A percentile compares a stretch with the other conserved stretches of the same genome.
These are phyloP conservation scores for Calonectria multiphialidica DNA, from an alignment of 2,329 filamentous ascomycete genomes.

Conservation along the genomic window DNA sequence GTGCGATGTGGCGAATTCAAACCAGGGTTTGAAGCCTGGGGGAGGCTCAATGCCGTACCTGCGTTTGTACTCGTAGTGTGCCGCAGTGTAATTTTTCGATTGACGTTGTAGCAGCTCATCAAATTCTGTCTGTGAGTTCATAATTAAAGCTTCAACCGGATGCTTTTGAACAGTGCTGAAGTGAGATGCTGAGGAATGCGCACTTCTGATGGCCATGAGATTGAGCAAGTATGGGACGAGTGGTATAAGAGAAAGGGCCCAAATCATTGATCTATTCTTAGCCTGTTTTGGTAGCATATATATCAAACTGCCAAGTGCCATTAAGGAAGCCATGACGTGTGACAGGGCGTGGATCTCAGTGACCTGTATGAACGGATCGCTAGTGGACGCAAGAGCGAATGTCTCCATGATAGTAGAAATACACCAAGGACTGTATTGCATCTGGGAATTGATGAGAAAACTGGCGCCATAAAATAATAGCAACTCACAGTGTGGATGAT, in stretches of 20 bases:
- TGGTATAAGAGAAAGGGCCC: constrained; percentile 46
- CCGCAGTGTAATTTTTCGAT: constrained; percentile 51
- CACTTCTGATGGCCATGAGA: constrained; percentile 35
- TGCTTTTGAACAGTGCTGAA: constrained; percentile 40
- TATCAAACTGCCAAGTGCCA: constrained; percentile 48
- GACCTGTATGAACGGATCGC: constrained; percentile 42
- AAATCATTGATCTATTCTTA: constrained; percentile 43
- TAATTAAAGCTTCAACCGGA: constrained; percentile 50
- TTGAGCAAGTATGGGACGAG: constrained; percentile 48
- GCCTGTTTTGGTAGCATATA: constrained; percentile 46
- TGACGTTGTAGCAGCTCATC: constrained; percentile 48
- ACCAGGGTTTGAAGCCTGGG: constrained; percentile 61
- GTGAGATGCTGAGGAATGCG: constrained; percentile 30
- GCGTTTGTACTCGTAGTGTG: constrained; percentile 55
- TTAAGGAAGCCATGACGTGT: constrained; percentile 42
- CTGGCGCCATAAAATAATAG: too few relatives aligned
- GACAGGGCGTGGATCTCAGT: constrained; percentile 43
- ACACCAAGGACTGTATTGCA: constrained; percentile 41
- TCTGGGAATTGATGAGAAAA: not conserved
- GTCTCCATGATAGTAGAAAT: constrained; percentile 44
- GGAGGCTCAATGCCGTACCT: constrained; percentile 59
- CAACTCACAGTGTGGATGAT: constrained; percentile 46
- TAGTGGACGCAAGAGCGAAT: constrained; percentile 48
- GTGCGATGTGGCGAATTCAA: constrained; percentile 52
- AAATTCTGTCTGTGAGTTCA: constrained; percentile 46